A percentile compares a stretch with the other conserved stretches of the same genome.
Conservation (phyloP, 2,329 filamentous ascomycete genomes). For the Penicillium sp. region DNA sequence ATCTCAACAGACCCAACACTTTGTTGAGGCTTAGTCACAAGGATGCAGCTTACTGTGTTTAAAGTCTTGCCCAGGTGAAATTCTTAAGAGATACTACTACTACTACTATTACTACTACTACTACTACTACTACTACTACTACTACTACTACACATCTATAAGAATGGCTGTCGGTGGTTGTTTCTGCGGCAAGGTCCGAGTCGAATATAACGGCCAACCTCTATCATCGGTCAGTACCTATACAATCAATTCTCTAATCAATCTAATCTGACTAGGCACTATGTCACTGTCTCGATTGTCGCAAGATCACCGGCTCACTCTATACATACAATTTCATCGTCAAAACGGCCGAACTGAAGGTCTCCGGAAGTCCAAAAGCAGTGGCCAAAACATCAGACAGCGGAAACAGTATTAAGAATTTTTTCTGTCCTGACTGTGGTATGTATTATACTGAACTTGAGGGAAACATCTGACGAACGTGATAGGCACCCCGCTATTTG, state of each 20-base stretch:
- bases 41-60: no score
- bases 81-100: no score
- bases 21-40: no score
- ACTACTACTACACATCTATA: neutral
- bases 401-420: slow-evolving; percentile 36
- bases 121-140: no score
- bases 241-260: neutral
- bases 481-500: slow-evolving; percentile 31
- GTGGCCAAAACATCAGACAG: slow-evolving; percentile 36
- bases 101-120: no score
- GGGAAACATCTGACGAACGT: slow-evolving; percentile 3
- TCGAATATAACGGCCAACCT: slow-evolving; percentile 34
- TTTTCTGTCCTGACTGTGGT: slow-evolving; percentile 42
- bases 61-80: no score
- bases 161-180: slow-evolving; percentile 35
- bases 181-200: slow-evolving; percentile 37
- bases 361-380: slow-evolving; percentile 36
- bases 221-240: slow-evolving; percentile 25
- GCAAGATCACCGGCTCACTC: slow-evolving; percentile 36
- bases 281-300: slow-evolving; percentile 42
- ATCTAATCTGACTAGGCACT: slow-evolving; percentile 27
- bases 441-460: slow-evolving; percentile 4
- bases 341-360: slow-evolving; percentile 26
- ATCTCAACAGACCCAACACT: no score
- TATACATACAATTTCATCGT: slow-evolving; percentile 34